Evolutionary conservation across 1,284 basidiomycete genomes (phyloP), one percentile per base, ranked within the genome.

Genomic region (Neotropicomus parvogracilis): DNA sequence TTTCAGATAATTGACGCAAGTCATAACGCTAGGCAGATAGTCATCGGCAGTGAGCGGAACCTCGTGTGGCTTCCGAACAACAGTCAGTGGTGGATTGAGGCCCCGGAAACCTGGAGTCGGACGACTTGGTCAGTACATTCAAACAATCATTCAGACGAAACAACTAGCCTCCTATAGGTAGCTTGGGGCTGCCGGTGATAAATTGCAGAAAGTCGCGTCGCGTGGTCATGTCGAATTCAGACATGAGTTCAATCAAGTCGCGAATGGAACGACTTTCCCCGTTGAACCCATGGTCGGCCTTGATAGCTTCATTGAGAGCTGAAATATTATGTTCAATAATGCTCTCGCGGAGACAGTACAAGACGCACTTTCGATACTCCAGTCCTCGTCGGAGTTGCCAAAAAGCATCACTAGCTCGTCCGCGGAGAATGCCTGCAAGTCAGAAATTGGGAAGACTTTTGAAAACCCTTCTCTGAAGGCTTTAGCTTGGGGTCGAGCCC

Each of bases 251-350:
- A 31, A 97, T 72, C 52, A 99, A 77, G 62, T 94, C 85, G 37
- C 85, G 83, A 57, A 99, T 94, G 1, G 93, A 83, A 26, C 84
- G 81, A 64, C 91, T 95, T 66, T 98, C 95, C 17, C 89, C 83
- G 56, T 95, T 95, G 75, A 95, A 98, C 10, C 97, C 97, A 66
- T 99, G 97, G 63, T 99, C 97, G 10, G 97, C 95, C 69, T 98
- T 98, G 70, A 98, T 71, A 6, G 88, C 82, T 63, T 94, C 91
- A 46, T 81, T 83, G 37, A 99, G 76, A n/a, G 93, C 95, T 68
- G 24, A 9, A 17, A 47, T 46, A 40, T 43, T 24, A 19, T 19
- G 51, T 59, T 33, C 4, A 58, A 34, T 47, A 28, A 6, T 35
- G 17, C 10, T 13, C 24, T 17, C 3, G 27, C 20, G 29, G 28